These are phyloP conservation scores for Tetradesmus obliquus DNA, from an alignment of 139 green algal genomes.

Conservation along the genomic window DNA sequence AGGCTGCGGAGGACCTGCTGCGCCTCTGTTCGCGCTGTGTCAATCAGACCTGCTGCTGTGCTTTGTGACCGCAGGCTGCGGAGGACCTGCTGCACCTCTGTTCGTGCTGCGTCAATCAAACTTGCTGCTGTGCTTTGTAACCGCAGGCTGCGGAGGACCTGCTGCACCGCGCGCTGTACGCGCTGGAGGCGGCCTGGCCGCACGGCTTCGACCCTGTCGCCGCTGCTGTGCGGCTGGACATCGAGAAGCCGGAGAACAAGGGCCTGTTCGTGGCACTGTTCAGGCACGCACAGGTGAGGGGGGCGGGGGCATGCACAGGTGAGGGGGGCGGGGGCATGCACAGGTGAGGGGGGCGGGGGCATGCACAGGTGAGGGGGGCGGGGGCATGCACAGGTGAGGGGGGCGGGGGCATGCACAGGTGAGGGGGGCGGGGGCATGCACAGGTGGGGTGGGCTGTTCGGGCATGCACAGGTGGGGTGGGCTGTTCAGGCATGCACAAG, in stretches of 20 bases:
- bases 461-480: too few species aligned
- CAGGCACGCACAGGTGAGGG: slow-evolving; percentile 75
- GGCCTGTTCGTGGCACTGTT: slow-evolving; percentile 91
- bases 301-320: background rate
- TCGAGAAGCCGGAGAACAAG: slow-evolving; percentile 72
- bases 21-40: too few species aligned
- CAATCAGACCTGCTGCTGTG: too few species aligned
- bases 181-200: slow-evolving; percentile 88
- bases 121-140: too few species aligned
- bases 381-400: too few species aligned
- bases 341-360: too few species aligned
- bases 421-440: background rate
- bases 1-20: too few species aligned
- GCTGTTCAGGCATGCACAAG: slow-evolving; percentile 49
- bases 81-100: slow-evolving; percentile 60
- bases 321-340: too few species aligned
- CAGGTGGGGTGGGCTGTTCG: too few species aligned
- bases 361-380: slow-evolving; percentile 53
- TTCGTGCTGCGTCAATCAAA: too few species aligned
- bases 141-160: too few species aligned
- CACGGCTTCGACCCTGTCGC: slow-evolving; percentile 77
- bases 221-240: slow-evolving; percentile 74
- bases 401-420: slow-evolving; percentile 84
- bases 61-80: too few species aligned
- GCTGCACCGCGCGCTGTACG: slow-evolving; percentile 75